Conservation (phyloP, 495 filamentous ascomycete genomes). For the Annulohypoxylon bovei region DNA sequence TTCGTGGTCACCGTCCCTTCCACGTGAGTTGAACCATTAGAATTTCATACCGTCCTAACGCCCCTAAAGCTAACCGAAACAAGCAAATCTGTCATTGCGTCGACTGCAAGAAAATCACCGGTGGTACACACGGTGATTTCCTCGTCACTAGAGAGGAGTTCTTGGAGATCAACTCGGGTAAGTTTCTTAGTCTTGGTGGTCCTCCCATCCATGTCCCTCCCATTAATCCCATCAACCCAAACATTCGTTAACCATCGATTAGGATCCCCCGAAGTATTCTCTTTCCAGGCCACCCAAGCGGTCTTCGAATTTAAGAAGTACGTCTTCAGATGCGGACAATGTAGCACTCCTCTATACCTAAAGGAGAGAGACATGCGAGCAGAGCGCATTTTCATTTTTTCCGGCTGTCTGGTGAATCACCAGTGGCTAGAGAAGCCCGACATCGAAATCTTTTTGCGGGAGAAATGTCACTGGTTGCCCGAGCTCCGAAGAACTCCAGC, state of each 20-base stretch:
- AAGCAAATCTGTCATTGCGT: constrained; percentile 28
- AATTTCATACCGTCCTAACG: neutral
- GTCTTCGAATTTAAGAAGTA: neutral
- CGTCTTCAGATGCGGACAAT: constrained; percentile 4
- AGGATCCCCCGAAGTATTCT: neutral
- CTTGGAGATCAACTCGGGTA: neutral
- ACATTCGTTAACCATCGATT: neutral
- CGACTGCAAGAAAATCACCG: constrained; percentile 30
- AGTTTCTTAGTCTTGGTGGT: neutral
- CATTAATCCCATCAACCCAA: neutral
- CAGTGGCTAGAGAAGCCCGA: constrained; percentile 8
- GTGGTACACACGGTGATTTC: constrained; percentile 8
- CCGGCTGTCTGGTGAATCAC: neutral
- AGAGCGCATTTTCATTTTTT: constrained; percentile 8
- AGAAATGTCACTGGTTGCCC: constrained; percentile 7
- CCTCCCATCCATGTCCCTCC: neutral
- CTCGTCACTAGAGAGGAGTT: neutral
- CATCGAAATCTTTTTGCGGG: neutral
- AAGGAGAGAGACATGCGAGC: neutral
- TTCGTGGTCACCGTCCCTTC: neutral
- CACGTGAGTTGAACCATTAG: constrained; percentile 16
- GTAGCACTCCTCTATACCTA: constrained; percentile 1
- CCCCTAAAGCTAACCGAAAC: constrained; percentile 6
- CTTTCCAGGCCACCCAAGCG: neutral
- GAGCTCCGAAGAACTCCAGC: neutral